Evolutionary conservation across 768 basidiomycete species (phyloP).

Genomic region (Hydnum rufescens): DNA sequence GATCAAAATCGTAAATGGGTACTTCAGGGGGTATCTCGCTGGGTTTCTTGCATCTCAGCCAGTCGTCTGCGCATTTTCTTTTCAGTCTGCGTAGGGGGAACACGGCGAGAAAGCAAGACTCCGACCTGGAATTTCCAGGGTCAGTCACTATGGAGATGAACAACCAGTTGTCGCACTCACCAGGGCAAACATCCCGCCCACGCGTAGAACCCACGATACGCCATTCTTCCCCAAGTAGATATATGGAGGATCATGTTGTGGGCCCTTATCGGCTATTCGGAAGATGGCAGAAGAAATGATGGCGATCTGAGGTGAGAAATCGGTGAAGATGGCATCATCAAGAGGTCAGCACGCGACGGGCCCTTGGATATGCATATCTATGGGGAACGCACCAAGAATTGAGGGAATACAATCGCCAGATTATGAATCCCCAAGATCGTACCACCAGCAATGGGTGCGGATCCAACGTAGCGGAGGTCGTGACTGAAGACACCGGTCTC

Average conservation of each 20-base stretch:
- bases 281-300: constrained; percentile 76
- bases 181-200: constrained; percentile 74
- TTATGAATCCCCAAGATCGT: constrained; percentile 92
- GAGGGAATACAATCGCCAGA: constrained; percentile 84
- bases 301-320: constrained; percentile 36
- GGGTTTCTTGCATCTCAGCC: constrained; percentile 57
- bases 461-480: constrained; percentile 13
- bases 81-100: constrained; percentile 80
- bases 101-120: constrained; percentile 57
- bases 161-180: constrained; percentile 16
- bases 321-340: neutral
- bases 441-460: constrained; percentile 52
- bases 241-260: constrained; percentile 27
- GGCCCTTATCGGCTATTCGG: constrained; percentile 46
- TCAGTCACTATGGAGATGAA: neutral
- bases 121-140: constrained; percentile 26
- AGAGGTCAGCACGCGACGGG: constrained; percentile 7
- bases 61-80: constrained; percentile 71
- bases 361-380: neutral
- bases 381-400: constrained; percentile 60
- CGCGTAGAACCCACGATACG: constrained; percentile 84
- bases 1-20: too few relatives aligned
- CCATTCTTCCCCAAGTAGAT: constrained; percentile 64
- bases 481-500: constrained; percentile 7
- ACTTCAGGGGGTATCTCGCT: constrained; percentile 22